A percentile compares a stretch with the other conserved stretches of the same genome.
Evolutionary conservation across 1,284 basidiomycete species (phyloP).

Genomic region (Rhizoctonia solani): DNA sequence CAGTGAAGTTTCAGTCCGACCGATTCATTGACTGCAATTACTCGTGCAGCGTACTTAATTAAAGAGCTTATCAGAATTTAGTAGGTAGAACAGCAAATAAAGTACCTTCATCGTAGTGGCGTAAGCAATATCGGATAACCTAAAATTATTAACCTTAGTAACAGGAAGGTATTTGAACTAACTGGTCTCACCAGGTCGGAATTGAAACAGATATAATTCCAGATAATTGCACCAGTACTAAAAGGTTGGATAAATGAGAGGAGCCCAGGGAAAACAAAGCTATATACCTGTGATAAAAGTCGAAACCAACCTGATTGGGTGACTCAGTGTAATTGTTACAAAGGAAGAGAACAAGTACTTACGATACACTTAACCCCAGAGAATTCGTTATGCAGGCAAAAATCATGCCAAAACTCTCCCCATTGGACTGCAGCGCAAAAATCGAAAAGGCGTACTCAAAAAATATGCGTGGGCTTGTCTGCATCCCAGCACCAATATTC

Average conservation of each 20-base stretch:
- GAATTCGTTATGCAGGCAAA: slow-evolving; percentile 41
- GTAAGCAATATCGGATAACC: slow-evolving; percentile 34
- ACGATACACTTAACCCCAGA: slow-evolving; percentile 45
- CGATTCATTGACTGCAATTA: slow-evolving; percentile 52
- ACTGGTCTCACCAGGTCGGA: slow-evolving; percentile 47
- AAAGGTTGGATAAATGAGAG: neutral
- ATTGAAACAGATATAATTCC: slow-evolving; percentile 50
- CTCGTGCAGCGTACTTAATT: slow-evolving; percentile 42
- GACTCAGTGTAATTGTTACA: neutral
- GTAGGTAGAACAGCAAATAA: too few relatives aligned
- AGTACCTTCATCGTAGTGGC: slow-evolving; percentile 41
- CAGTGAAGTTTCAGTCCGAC: slow-evolving; percentile 47
- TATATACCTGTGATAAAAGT: slow-evolving; percentile 36
- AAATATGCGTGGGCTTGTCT: slow-evolving; percentile 48
- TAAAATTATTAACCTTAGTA: slow-evolving; percentile 34
- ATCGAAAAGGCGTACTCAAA: slow-evolving; percentile 50
- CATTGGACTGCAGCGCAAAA: slow-evolving; percentile 47
- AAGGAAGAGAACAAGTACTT: slow-evolving; percentile 42
- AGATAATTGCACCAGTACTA: slow-evolving; percentile 41
- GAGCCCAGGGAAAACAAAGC: neutral
- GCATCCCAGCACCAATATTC: slow-evolving; percentile 49
- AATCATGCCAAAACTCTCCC: slow-evolving; percentile 45
- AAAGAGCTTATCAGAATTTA: neutral
- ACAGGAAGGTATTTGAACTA: slow-evolving; percentile 36
- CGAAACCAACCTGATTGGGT: slow-evolving; percentile 37